Percentiles rank a stretch among this genome's conserved stretches.
phyloP scores from a whole-genome alignment of 495 filamentous ascomycete species.

The Polyplosphaeria fusca region DNA sequence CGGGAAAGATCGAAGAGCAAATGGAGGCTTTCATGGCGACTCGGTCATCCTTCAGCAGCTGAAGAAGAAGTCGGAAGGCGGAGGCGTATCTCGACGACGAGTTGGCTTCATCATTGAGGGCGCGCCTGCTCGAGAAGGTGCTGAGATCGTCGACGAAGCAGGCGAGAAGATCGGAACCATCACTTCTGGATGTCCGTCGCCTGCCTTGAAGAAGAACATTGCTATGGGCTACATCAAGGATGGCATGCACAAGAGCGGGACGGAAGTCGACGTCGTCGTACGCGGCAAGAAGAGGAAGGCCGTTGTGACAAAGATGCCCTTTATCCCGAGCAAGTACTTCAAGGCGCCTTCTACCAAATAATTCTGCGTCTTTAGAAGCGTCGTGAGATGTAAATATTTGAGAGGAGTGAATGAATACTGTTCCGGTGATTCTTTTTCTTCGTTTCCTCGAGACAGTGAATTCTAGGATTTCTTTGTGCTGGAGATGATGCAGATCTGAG shows the following conservation, averaged over 20 bases:
- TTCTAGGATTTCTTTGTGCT: too few relatives aligned
- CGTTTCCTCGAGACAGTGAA: too few relatives aligned
- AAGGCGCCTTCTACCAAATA: constrained; percentile 19
- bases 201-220: constrained; percentile 80
- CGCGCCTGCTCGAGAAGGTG: constrained; percentile 86
- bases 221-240: constrained; percentile 92
- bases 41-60: constrained; percentile 70
- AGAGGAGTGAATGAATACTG: too few relatives aligned
- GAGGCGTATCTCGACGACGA: constrained; percentile 65
- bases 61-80: constrained; percentile 61
- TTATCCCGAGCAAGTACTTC: constrained; percentile 76
- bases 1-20: constrained; percentile 66
- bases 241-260: constrained; percentile 81
- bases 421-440: too few relatives aligned
- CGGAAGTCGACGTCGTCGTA: constrained; percentile 74
- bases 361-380: too few relatives aligned
- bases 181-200: constrained; percentile 87
- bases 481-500: too few relatives aligned
- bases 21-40: constrained; percentile 67
- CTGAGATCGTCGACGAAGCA: constrained; percentile 63
- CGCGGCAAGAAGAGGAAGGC: constrained; percentile 79
- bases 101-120: constrained; percentile 82
- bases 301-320: constrained; percentile 87
- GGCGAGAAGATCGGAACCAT: constrained; percentile 64
- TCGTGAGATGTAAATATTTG: too few relatives aligned